Percentiles rank a stretch among this genome's conserved stretches.
phyloP scores from a whole-genome alignment of 306 rosid species.

The Casuarina glauca region DNA sequence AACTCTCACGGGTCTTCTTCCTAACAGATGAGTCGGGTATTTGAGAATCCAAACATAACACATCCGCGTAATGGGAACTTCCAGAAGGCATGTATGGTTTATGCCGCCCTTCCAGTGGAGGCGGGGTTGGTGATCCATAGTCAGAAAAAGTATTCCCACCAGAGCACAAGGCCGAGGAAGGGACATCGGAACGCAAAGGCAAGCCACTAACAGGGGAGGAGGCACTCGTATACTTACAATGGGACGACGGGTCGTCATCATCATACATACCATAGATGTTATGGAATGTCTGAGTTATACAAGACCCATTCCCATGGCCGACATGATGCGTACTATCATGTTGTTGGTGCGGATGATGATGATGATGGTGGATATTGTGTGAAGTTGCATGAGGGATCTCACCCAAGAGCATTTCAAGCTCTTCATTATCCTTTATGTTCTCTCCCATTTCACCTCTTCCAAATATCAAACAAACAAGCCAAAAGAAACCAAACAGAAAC shows the following conservation, averaged over 20 bases:
- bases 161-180: slow-evolving; percentile 58
- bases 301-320: slow-evolving; percentile 24
- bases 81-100: slow-evolving; percentile 35
- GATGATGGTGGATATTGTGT: slow-evolving; percentile 28
- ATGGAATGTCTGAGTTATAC: slow-evolving; percentile 19
- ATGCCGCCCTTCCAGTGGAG: slow-evolving; percentile 46
- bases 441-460: slow-evolving; percentile 24
- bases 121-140: slow-evolving; percentile 53
- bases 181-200: slow-evolving; percentile 50
- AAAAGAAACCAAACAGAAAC: not conserved
- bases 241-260: slow-evolving; percentile 39
- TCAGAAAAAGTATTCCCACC: slow-evolving; percentile 45
- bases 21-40: slow-evolving; percentile 28
- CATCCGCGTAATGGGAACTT: slow-evolving; percentile 15
- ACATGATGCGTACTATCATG: not conserved
- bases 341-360: slow-evolving; percentile 15
- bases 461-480: not conserved
- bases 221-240: slow-evolving; percentile 33
- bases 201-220: slow-evolving; percentile 55
- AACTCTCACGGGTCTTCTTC: slow-evolving; percentile 29
- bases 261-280: slow-evolving; percentile 35
- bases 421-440: slow-evolving; percentile 36
- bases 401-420: slow-evolving; percentile 49
- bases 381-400: slow-evolving; percentile 64
- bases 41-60: slow-evolving; percentile 26